Evolutionary conservation across 2,329 filamentous ascomycete species (phyloP), one percentile per base, ranked within the genome.

Genomic region (Beauveria brongniartii): DNA sequence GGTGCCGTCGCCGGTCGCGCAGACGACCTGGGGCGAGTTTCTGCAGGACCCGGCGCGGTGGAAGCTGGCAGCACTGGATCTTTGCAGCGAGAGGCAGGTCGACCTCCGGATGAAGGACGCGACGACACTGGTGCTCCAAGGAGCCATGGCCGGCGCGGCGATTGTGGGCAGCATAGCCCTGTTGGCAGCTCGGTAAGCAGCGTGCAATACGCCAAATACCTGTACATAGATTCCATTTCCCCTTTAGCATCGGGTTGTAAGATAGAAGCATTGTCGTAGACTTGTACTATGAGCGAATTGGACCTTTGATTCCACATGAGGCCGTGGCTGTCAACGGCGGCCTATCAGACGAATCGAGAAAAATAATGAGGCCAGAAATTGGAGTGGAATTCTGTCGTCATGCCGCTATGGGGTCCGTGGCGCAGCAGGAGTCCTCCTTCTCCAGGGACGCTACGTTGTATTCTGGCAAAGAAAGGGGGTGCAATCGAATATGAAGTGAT

Each of bases 51-150:
- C 76, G 1, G 64, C 67, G 3, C 70, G 73, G 63, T 85, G 83
- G 78, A 79, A 75, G 66, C 74, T 77, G 7, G 76, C 75, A 3
- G 66, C 82, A 5, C 68, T 75, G 46, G 86, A 91, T 64, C 72
- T 91, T 18, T 83, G 81, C 73, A 90, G 88, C 72, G 85, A 91
- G 61, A 79, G 85, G 65, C 75, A 74, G 63, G 76, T 91, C 67
- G 77, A 81, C 54, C 68, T 91, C 63, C 82, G 82, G 48, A 89
- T 90, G 78, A 81, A 83, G 57, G 89, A 92, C 67, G 75, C 88
- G 37, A 90, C 89, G 2, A 73, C 87, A n/a, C 76, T 90, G 65
- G 86, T 83, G 54, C 74, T 91, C 41, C 84, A 92, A 72, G 83
- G 88, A 59, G 85, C 82, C 8, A 79, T 83, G 30, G 81, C 84